Evolutionary conservation across 129 eudicot genomes (phyloP).

Genomic region (Artemisia argyi): DNA sequence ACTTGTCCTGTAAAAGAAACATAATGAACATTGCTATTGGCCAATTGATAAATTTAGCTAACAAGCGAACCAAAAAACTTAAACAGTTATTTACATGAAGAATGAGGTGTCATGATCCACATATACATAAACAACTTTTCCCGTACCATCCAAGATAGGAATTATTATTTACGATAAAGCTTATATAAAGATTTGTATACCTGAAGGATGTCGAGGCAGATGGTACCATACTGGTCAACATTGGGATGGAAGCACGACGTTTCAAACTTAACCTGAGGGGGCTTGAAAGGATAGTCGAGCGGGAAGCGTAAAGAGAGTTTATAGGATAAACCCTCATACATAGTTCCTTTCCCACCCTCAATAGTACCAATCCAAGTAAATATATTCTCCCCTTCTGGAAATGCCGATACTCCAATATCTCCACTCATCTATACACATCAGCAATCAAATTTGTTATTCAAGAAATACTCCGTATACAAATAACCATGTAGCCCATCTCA

Average conservation of each 20-base stretch:
- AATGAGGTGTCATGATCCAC: neutral
- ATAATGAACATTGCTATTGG: neutral
- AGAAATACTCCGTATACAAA: neutral
- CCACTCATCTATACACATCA: conserved; percentile 56
- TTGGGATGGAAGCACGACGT: conserved; percentile 91
- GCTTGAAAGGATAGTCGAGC: conserved; percentile 79
- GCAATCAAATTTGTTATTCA: conserved; percentile 10
- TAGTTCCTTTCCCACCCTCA: conserved; percentile 82
- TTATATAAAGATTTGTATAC: conserved; percentile 32
- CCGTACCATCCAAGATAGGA: neutral
- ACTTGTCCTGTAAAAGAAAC: conserved; percentile 65
- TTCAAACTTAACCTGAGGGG: conserved; percentile 85
- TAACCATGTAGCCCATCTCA: neutral
- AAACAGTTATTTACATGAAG: neutral
- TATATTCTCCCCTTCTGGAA: conserved; percentile 87
- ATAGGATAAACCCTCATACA: conserved; percentile 75
- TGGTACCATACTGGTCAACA: conserved; percentile 76
- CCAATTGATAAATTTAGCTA: neutral
- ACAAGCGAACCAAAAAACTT: neutral
- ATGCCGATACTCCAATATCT: conserved; percentile 82
- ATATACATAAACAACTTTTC: neutral
- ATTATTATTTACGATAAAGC: neutral
- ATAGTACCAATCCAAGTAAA: conserved; percentile 87
- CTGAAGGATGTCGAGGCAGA: conserved; percentile 87
- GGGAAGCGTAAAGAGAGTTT: conserved; percentile 80